Conservation (phyloP, 768 basidiomycete genomes). For the Chalciporus piperatus region DNA sequence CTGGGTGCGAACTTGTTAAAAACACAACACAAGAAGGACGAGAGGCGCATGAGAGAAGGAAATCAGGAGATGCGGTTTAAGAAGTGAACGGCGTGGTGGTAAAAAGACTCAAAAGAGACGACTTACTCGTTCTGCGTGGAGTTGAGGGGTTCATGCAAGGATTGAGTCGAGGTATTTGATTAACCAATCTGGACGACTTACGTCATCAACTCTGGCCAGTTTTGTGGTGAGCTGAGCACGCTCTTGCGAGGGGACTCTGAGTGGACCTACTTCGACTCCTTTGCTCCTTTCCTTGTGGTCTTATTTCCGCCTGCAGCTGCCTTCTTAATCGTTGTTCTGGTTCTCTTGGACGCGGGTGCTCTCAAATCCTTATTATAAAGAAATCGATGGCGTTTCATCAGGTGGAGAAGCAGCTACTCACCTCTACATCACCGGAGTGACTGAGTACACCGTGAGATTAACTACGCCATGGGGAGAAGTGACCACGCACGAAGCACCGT, state of each 20-base stretch:
- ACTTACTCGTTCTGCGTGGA: constrained; percentile 32
- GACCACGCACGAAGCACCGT: constrained; percentile 25
- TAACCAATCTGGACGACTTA: constrained; percentile 23
- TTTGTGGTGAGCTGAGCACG: background rate
- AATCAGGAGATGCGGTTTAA: constrained; percentile 21
- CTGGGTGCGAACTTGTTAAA: constrained; percentile 54
- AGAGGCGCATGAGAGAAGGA: constrained; percentile 54
- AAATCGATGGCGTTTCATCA: background rate
- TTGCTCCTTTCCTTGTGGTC: constrained; percentile 17
- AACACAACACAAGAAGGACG: constrained; percentile 61
- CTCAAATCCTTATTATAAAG: constrained; percentile 8
- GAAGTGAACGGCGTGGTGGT: constrained; percentile 9
- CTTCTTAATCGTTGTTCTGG: constrained; percentile 32
- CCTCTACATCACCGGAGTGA: constrained; percentile 17
- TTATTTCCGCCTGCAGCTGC: constrained; percentile 1
- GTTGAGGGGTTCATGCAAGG: constrained; percentile 25
- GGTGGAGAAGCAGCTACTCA: constrained; percentile 19
- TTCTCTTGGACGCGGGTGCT: constrained; percentile 40
- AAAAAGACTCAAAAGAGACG: constrained; percentile 14
- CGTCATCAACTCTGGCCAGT: constrained; percentile 30
- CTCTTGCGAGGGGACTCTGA: background rate
- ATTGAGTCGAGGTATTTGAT: constrained; percentile 13
- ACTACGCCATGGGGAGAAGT: background rate
- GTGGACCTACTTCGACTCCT: constrained; percentile 13
- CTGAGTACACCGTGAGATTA: constrained; percentile 17